Base-by-base conservation (phyloP, 768 basidiomycete species). In the Phylloporus arenicola region DNA sequence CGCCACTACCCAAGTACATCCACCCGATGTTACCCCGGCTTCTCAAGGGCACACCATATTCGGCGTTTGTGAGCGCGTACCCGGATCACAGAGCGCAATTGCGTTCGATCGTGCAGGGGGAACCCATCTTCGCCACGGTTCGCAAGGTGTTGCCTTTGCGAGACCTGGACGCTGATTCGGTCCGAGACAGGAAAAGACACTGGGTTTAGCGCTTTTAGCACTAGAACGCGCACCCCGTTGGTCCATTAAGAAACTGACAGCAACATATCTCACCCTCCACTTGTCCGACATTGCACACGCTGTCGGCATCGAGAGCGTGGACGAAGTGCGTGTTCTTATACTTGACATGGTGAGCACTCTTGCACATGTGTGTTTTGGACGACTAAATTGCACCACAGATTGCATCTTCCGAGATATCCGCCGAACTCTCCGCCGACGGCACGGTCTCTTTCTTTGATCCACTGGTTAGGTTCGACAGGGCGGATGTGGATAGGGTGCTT, bases 181-280 rank as follows among this genome's bases (percentile, higher is more conserved):
- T 7, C 30, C 6, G 49, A 29, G 22, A 45, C 52, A 88, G 81
- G 91, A 95, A 37, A 78, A 77, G 48, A 93, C 84, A 48, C 37
- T 80, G 2, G 92, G 92, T 7, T 72, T 95, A 29, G 66, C 90
- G 31, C 65, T 72, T 33, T 83, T 84, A 53, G 86, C 81, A 2
- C 70, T 90, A 24, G 77, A 78, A 6, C 80, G 81, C 14, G 83
- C 88, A 0, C 86, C 88, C 0, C 75, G 86, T 17, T 92, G 91
- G 83, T 72, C 80, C 43, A 79, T 93, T 57, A 83, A 81, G 67
- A 86, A 82, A 63, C 79, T 93, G 50, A 92, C 86, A 0, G 79
- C 79, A 45, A 92, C 92, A 2, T 95, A 92, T 59, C 75, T 91
- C 35, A 89, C 87, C 0, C 79, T 92, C 14, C 78, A 83, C 31